A percentile compares a stretch with the other conserved stretches of the same genome.
Evolutionary conservation across 1,284 basidiomycete species (phyloP).

Genomic region (Earliella scabrosa): DNA sequence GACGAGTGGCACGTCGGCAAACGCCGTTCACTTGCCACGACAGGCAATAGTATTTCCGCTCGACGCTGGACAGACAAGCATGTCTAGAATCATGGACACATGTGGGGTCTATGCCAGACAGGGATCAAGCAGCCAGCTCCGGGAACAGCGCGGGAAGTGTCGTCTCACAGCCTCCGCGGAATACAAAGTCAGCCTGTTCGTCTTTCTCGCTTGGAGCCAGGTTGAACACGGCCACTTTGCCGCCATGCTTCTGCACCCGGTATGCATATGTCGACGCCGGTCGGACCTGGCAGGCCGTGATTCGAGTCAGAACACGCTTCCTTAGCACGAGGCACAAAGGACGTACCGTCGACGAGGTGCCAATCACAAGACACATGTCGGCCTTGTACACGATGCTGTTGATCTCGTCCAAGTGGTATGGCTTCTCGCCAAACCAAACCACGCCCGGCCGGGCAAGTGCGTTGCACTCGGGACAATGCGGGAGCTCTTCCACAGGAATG

Average conservation of each 20-base stretch:
- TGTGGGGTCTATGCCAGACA: too few species aligned
- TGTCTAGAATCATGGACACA: too few species aligned
- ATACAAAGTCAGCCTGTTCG: slow-evolving; percentile 40
- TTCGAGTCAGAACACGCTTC: not conserved
- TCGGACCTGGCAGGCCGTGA: slow-evolving; percentile 27
- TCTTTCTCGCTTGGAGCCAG: slow-evolving; percentile 39
- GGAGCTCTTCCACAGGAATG: slow-evolving; percentile 37
- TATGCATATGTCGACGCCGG: slow-evolving; percentile 42
- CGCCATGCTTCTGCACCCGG: slow-evolving; percentile 41
- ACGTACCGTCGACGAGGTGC: slow-evolving; percentile 42
- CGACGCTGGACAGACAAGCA: too few species aligned
- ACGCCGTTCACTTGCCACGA: not conserved
- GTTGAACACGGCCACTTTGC: slow-evolving; percentile 65
- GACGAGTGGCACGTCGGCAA: not conserved
- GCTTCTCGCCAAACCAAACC: slow-evolving; percentile 45
- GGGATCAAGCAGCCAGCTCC: not conserved
- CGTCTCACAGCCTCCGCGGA: slow-evolving; percentile 43
- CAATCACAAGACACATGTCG: slow-evolving; percentile 44
- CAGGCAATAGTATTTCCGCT: too few species aligned
- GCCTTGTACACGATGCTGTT: slow-evolving; percentile 33
- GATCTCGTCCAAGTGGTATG: slow-evolving; percentile 34
- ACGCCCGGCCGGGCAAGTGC: slow-evolving; percentile 44
- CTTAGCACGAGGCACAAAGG: not conserved
- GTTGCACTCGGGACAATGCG: slow-evolving; percentile 37
- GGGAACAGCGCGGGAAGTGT: slow-evolving; percentile 26